Conservation (phyloP, 495 filamentous ascomycete genomes). For the Astrothelium macrocarpum region DNA sequence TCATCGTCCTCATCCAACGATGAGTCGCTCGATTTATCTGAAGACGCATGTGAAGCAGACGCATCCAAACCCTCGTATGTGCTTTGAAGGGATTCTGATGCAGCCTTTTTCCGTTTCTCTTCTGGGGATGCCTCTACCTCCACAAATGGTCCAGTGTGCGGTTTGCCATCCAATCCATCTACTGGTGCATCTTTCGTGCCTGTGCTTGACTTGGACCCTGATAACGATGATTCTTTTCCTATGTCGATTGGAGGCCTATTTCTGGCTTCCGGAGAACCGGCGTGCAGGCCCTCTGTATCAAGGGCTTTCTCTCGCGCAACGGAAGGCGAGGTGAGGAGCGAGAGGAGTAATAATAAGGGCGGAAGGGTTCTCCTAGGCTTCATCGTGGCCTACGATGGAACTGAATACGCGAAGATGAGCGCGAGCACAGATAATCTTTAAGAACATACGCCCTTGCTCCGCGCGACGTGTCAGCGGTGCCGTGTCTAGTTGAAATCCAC, state of each 20-base stretch:
- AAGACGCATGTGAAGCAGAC: not conserved
- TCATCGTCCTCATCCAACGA: slow-evolving; percentile 53
- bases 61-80: not conserved
- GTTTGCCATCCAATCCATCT: slow-evolving; percentile 91
- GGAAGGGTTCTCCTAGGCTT: not conserved
- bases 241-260: slow-evolving; percentile 10
- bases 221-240: slow-evolving; percentile 18
- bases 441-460: slow-evolving; percentile 4
- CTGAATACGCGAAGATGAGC: not conserved
- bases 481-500: not conserved
- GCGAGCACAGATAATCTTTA: not conserved
- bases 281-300: slow-evolving; percentile 6
- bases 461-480: not conserved
- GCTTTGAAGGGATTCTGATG: slow-evolving; percentile 38
- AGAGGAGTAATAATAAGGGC: not conserved
- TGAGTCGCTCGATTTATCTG: not conserved
- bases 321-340: not conserved
- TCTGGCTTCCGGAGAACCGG: slow-evolving; percentile 28
- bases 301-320: not conserved
- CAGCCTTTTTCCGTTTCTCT: slow-evolving; percentile 29
- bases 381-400: slow-evolving; percentile 12
- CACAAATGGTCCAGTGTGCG: slow-evolving; percentile 68
- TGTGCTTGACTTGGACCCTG: slow-evolving; percentile 34
- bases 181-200: slow-evolving; percentile 86
- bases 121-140: slow-evolving; percentile 36